A percentile compares a stretch with the other conserved stretches of the same genome.
Conservation (phyloP, 176 grass and related monocot species). For the Avena eriantha region DNA sequence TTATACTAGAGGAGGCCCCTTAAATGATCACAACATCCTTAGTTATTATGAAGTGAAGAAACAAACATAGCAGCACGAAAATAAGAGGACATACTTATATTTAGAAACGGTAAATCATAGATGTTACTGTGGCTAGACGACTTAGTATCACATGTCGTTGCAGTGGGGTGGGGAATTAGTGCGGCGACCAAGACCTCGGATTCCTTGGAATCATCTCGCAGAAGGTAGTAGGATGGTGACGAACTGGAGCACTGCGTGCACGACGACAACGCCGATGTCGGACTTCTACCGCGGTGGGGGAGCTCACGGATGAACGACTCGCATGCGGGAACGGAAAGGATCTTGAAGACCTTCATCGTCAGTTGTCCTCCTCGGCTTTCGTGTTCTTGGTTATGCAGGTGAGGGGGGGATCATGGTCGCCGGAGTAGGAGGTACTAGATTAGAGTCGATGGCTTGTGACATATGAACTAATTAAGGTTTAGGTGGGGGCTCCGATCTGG, state of each 20-base stretch:
- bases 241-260: constrained; percentile 93
- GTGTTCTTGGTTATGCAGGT: constrained; percentile 95
- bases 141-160: constrained; percentile 56
- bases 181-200: constrained; percentile 50
- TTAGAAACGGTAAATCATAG: constrained; percentile 4
- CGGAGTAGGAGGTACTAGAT: too few species aligned
- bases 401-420: constrained; percentile 43
- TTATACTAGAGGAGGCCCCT: constrained; percentile 10
- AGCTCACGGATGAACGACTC: constrained; percentile 96
- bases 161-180: constrained; percentile 43
- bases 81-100: constrained; percentile 5
- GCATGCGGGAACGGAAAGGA: constrained; percentile 84
- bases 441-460: too few species aligned
- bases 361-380: constrained; percentile 94
- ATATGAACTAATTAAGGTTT: too few species aligned
- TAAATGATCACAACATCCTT: constrained; percentile 44
- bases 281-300: constrained; percentile 85
- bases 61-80: constrained; percentile 18
- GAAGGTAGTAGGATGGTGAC: constrained; percentile 68
- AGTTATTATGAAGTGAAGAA: constrained; percentile 39
- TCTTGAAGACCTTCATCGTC: constrained; percentile 87
- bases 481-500: too few species aligned
- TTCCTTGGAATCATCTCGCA: constrained; percentile 68
- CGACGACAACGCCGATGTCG: constrained; percentile 77
- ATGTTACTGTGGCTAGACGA: constrained; percentile 49